Conservation (phyloP, 306 rosid species). For the Vicia villosa region DNA sequence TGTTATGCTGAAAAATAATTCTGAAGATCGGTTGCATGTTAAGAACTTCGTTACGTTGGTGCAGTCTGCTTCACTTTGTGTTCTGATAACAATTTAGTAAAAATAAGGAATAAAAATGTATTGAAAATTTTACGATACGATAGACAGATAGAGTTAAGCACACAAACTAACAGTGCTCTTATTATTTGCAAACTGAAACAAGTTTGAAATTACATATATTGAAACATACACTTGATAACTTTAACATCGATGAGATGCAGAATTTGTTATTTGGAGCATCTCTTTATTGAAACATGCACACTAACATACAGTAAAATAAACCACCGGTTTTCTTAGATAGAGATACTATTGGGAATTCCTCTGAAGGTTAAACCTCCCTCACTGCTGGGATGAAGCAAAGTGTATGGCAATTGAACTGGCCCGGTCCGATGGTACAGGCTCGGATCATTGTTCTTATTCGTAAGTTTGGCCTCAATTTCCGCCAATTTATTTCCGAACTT, state of each 20-base stretch:
- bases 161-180: too few relatives aligned
- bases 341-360: conserved; percentile 51
- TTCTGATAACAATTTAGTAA: too few relatives aligned
- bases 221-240: neutral
- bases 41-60: too few relatives aligned
- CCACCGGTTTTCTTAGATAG: conserved; percentile 32
- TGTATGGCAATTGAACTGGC: conserved; percentile 47
- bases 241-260: conserved; percentile 8
- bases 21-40: too few relatives aligned
- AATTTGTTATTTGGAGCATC: conserved; percentile 13
- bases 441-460: conserved; percentile 30
- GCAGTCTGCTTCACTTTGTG: too few relatives aligned
- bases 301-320: conserved; percentile 3
- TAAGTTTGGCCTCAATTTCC: conserved; percentile 37
- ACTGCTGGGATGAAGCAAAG: conserved; percentile 45
- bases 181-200: too few relatives aligned
- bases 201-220: too few relatives aligned
- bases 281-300: conserved; percentile 32
- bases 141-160: too few relatives aligned
- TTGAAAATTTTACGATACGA: too few relatives aligned
- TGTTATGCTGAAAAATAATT: too few relatives aligned
- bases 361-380: conserved; percentile 38
- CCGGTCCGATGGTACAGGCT: conserved; percentile 28
- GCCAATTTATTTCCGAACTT: conserved; percentile 54
- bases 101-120: too few relatives aligned